These are phyloP conservation scores for Dryas alaskensis DNA, from an alignment of 306 rosid genomes.

Conservation along the genomic window DNA sequence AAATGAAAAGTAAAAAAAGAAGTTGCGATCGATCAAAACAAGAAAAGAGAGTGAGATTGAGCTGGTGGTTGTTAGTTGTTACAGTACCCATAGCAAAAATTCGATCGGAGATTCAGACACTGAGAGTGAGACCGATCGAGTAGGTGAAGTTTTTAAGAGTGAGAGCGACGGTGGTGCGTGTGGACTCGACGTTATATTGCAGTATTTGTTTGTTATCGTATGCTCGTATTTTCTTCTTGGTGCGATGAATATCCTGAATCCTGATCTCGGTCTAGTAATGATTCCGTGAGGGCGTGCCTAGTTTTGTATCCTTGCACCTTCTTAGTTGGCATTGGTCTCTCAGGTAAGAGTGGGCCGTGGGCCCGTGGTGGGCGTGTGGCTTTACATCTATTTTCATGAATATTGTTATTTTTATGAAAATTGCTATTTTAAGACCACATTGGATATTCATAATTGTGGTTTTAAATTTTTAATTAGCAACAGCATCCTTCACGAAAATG, in stretches of 20 bases:
- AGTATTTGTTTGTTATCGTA: neutral
- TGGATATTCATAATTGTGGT: neutral
- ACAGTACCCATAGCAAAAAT: conserved; percentile 18
- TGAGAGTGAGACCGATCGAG: neutral
- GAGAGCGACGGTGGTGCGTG: neutral
- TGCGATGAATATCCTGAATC: conserved; percentile 11
- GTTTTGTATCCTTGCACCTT: neutral
- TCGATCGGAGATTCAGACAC: conserved; percentile 2
- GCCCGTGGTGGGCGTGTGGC: neutral
- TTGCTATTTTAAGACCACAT: neutral
- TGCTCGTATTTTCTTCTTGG: neutral
- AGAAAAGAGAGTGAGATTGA: neutral
- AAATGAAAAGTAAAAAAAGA: neutral
- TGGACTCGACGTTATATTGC: neutral
- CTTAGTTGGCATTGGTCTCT: neutral
- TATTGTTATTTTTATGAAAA: neutral
- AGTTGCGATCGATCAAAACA: neutral
- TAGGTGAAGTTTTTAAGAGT: conserved; percentile 1
- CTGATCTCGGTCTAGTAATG: neutral
- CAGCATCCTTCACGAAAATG: neutral
- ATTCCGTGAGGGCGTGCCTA: neutral
- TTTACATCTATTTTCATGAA: neutral
- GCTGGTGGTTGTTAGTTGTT: neutral
- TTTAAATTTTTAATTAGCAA: neutral
- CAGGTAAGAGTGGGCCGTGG: neutral